phyloP scores from a whole-genome alignment of 371 early-diverging fungal genomes.

The Mucor irregularis region DNA sequence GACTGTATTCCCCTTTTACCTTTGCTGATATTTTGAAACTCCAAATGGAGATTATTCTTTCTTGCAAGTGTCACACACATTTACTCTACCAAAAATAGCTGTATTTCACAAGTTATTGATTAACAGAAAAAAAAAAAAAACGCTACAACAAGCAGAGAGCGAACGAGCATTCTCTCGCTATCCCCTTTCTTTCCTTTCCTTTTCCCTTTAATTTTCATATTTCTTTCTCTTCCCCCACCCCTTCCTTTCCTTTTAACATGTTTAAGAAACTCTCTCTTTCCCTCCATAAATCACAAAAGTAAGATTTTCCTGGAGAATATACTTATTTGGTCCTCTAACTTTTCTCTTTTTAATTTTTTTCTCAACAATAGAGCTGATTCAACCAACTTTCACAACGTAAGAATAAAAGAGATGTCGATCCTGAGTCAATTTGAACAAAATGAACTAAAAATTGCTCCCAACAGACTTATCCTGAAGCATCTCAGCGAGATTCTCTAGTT shows the following conservation, averaged over 20 bases:
- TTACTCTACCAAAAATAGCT: slow-evolving; percentile 12
- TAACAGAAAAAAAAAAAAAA: background rate
- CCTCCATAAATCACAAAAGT: slow-evolving; percentile 17
- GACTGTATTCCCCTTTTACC: too few species aligned
- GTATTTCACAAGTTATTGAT: slow-evolving; percentile 14
- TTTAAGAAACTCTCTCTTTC: slow-evolving; percentile 23
- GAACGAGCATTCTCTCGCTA: slow-evolving; percentile 1
- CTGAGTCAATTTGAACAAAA: background rate
- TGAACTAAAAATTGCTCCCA: too few species aligned
- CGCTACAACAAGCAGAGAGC: too few species aligned
- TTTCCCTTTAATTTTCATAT: too few species aligned
- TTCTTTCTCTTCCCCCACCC: background rate
- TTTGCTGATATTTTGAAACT: slow-evolving; percentile 9
- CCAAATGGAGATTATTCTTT: background rate
- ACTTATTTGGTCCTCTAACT: too few species aligned
- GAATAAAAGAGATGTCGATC: background rate
- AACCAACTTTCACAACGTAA: background rate
- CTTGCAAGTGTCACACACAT: slow-evolving; percentile 8
- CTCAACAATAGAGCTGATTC: slow-evolving; percentile 9
- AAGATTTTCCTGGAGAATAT: too few species aligned
- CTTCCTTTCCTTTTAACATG: slow-evolving; percentile 14
- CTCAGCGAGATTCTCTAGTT: slow-evolving; percentile 7
- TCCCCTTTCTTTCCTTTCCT: slow-evolving; percentile 4
- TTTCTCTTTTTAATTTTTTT: background rate
- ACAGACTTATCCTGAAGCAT: background rate